phyloP scores from a whole-genome alignment of 2,329 filamentous ascomycete genomes.

The Elsinoe perseae region DNA sequence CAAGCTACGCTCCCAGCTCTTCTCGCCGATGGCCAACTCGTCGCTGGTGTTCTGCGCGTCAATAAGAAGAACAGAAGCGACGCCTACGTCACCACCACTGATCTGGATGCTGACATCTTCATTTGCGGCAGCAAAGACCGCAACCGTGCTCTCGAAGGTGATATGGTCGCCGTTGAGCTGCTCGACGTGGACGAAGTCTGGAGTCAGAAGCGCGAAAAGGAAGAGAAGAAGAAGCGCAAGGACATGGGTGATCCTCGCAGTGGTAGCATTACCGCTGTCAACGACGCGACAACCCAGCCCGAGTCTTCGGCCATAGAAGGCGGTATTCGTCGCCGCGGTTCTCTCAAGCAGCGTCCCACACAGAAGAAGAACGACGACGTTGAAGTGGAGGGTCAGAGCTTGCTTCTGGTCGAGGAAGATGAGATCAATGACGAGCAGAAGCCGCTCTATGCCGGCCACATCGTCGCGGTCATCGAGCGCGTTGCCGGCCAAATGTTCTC shows the following conservation, averaged over 20 bases:
- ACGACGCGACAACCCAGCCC: slow-evolving; percentile 50
- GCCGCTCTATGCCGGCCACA: slow-evolving; percentile 90
- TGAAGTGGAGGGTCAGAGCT: slow-evolving; percentile 93
- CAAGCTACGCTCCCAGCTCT: slow-evolving; percentile 89
- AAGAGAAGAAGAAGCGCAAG: slow-evolving; percentile 99
- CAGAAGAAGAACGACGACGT: slow-evolving; percentile 99
- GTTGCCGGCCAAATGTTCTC: slow-evolving; percentile 99
- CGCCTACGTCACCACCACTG: slow-evolving; percentile 90
- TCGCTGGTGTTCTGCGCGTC: slow-evolving; percentile 90
- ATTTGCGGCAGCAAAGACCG: slow-evolving; percentile 99
- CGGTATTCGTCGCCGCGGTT: slow-evolving; percentile 84
- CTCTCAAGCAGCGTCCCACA: slow-evolving; percentile 89
- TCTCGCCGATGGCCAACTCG: slow-evolving; percentile 83
- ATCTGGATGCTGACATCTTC: slow-evolving; percentile 97
- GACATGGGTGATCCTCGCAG: slow-evolving; percentile 90
- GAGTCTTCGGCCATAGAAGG: slow-evolving; percentile 63
- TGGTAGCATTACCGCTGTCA: slow-evolving; percentile 61
- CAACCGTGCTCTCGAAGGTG: slow-evolving; percentile 91
- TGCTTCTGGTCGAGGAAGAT: slow-evolving; percentile 94
- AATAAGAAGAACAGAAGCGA: slow-evolving; percentile 99
- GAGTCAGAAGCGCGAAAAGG: slow-evolving; percentile 97
- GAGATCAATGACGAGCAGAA: slow-evolving; percentile 99
- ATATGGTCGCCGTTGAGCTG: slow-evolving; percentile 90
- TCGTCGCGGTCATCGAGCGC: slow-evolving; percentile 94
- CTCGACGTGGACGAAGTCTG: slow-evolving; percentile 98